Conservation (phyloP, 2,329 filamentous ascomycete genomes). For the Scedosporium minutisporum region DNA sequence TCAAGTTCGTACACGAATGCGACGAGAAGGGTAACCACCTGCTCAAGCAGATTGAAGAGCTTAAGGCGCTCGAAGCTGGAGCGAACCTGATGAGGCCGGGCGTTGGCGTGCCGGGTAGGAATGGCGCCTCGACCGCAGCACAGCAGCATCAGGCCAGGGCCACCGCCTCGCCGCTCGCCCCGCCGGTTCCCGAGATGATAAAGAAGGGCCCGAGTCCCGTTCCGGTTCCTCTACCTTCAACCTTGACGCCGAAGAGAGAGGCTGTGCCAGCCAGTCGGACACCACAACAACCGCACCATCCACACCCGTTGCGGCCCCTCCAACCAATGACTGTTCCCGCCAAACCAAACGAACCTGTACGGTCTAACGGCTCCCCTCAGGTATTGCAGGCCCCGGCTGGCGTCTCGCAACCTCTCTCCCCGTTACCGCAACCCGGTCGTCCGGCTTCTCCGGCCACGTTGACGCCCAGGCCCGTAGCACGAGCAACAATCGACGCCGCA, state of each 20-base stretch:
- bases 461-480: neutral
- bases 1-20: slow-evolving; percentile 5
- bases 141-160: slow-evolving; percentile 1
- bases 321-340: neutral
- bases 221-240: neutral
- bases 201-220: slow-evolving; percentile 7
- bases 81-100: neutral
- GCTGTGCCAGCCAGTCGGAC: neutral
- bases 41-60: slow-evolving; percentile 3
- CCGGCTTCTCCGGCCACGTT: neutral
- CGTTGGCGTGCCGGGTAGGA: neutral
- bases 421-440: neutral
- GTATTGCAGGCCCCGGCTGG: slow-evolving; percentile 5
- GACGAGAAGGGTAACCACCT: slow-evolving; percentile 5
- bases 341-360: neutral
- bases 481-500: neutral
- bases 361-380: slow-evolving; percentile 4
- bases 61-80: slow-evolving; percentile 1
- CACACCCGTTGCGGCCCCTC: slow-evolving; percentile 1
- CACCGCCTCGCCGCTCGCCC: slow-evolving; percentile 7
- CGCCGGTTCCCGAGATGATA: slow-evolving; percentile 6
- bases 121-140: neutral
- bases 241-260: neutral
- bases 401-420: neutral
- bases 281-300: slow-evolving; percentile 1